These are phyloP conservation scores for Candida saitoana DNA, from an alignment of 805 yeast genomes.

Conservation along the genomic window DNA sequence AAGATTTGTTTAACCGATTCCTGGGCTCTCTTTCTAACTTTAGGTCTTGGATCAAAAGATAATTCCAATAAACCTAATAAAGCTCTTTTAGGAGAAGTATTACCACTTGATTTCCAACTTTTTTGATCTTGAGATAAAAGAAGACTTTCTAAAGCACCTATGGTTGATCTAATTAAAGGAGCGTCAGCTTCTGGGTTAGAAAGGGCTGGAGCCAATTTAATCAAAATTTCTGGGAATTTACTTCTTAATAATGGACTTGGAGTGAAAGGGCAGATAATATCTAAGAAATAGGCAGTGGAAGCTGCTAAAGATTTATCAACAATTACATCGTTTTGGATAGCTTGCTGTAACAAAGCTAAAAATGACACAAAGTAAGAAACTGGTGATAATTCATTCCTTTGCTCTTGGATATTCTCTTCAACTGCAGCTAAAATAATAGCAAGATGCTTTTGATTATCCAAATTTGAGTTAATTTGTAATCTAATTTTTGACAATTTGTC, in stretches of 20 bases:
- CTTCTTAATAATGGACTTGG: constrained; percentile 66
- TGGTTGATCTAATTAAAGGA: constrained; percentile 73
- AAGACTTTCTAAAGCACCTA: constrained; percentile 80
- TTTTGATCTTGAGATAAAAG: constrained; percentile 74
- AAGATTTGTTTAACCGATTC: constrained; percentile 75
- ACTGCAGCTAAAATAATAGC: constrained; percentile 84
- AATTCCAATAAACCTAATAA: constrained; percentile 72
- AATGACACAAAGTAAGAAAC: constrained; percentile 85
- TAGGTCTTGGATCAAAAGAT: constrained; percentile 85
- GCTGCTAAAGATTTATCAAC: constrained; percentile 65
- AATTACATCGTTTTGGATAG: constrained; percentile 46
- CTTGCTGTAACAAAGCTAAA: constrained; percentile 74
- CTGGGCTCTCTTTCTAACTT: constrained; percentile 90
- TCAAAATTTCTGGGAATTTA: constrained; percentile 72
- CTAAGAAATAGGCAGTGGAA: constrained; percentile 75
- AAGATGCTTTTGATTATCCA: constrained; percentile 80
- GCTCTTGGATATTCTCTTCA: constrained; percentile 79
- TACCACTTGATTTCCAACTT: constrained; percentile 62
- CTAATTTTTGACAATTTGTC: constrained; percentile 65
- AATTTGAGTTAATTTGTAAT: constrained; percentile 67
- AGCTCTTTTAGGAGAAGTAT: constrained; percentile 78
- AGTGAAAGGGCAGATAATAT: constrained; percentile 69
- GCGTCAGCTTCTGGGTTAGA: constrained; percentile 69
- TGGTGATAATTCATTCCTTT: constrained; percentile 57
- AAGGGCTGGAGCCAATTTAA: constrained; percentile 77